Evolutionary conservation across 116 monocot species (phyloP).

Genomic region (Posidonia oceanica): DNA sequence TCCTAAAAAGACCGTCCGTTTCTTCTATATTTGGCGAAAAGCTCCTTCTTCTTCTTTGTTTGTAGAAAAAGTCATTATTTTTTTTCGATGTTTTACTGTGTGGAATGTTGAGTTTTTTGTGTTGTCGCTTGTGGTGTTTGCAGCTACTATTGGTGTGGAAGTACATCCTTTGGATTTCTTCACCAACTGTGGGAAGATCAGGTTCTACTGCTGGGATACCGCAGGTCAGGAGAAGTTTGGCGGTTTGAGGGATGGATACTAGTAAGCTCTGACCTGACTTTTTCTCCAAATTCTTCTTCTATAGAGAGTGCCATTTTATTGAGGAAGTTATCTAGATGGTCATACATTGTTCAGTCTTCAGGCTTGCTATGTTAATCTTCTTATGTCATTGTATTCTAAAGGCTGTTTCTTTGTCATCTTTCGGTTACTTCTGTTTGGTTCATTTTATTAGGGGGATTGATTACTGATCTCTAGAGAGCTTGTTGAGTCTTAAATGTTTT

Average conservation of each 20-base stretch:
- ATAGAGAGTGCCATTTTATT: neutral
- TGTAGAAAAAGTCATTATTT: neutral
- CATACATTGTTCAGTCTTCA: neutral
- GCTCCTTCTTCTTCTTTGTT: too few relatives aligned
- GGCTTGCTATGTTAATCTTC: neutral
- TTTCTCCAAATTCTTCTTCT: neutral
- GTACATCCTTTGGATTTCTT: conserved; percentile 82
- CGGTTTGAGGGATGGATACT: conserved; percentile 75
- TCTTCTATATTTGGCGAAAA: too few relatives aligned
- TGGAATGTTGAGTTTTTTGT: neutral
- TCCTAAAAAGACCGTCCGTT: too few relatives aligned
- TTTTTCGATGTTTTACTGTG: neutral
- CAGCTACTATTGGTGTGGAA: conserved; percentile 82
- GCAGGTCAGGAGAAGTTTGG: conserved; percentile 89
- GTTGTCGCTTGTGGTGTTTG: neutral
- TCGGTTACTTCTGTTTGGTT: neutral
- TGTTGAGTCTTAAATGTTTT: too few relatives aligned
- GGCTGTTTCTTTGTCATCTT: too few relatives aligned
- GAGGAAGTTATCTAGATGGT: too few relatives aligned
- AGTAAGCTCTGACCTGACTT: conserved; percentile 28
- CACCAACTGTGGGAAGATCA: conserved; percentile 73
- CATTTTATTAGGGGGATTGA: neutral
- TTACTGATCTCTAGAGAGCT: too few relatives aligned
- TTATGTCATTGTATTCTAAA: neutral
- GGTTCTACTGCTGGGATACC: conserved; percentile 84